Conservation (phyloP, 2,329 filamentous ascomycete genomes). For the Canariomyces notabilis region DNA sequence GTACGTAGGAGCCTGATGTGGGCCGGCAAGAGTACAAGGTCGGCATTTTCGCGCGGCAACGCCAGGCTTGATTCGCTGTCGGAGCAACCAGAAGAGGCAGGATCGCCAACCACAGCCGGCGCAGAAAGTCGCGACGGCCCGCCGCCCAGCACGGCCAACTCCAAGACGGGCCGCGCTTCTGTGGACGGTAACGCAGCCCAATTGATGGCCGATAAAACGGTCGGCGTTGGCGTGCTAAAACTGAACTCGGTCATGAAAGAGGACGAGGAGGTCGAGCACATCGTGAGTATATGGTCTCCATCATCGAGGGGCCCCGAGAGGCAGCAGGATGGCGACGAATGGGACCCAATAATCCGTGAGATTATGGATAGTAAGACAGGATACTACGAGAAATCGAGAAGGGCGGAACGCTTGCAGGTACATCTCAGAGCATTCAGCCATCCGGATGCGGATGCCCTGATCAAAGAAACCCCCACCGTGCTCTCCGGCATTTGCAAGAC, state of each 20-base stretch:
- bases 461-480: slow-evolving; percentile 81
- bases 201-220: slow-evolving; percentile 58
- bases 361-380: slow-evolving; percentile 70
- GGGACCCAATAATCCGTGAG: slow-evolving; percentile 67
- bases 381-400: slow-evolving; percentile 66
- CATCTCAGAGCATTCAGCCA: slow-evolving; percentile 74
- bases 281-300: slow-evolving; percentile 72
- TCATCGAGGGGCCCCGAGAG: slow-evolving; percentile 50
- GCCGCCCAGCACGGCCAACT: slow-evolving; percentile 55
- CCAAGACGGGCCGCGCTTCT: slow-evolving; percentile 36
- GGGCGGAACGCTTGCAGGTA: slow-evolving; percentile 72
- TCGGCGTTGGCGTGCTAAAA: slow-evolving; percentile 73
- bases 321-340: slow-evolving; percentile 59
- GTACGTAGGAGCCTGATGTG: slow-evolving; percentile 66
- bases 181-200: slow-evolving; percentile 32
- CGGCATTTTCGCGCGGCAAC: slow-evolving; percentile 48
- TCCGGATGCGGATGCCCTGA: slow-evolving; percentile 71
- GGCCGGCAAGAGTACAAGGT: slow-evolving; percentile 53
- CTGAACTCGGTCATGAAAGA: slow-evolving; percentile 71
- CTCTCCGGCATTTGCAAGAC: slow-evolving; percentile 78
- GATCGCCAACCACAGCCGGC: slow-evolving; percentile 31
- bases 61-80: slow-evolving; percentile 53
- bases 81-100: slow-evolving; percentile 44
- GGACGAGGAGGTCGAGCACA: slow-evolving; percentile 66
- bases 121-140: slow-evolving; percentile 42